Conservation (phyloP, 257 asterid genomes). For the Linaria vulgaris region DNA sequence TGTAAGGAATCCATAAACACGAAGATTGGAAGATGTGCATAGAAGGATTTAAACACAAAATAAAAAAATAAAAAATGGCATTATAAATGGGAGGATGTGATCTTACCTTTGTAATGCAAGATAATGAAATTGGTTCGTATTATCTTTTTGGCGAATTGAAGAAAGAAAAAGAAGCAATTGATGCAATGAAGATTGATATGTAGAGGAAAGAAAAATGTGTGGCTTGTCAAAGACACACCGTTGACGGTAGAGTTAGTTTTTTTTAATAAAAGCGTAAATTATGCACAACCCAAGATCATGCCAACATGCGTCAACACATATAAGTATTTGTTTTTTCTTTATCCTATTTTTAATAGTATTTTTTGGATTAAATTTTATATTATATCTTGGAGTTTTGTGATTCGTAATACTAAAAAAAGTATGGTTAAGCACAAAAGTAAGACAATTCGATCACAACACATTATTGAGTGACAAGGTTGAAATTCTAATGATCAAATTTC, state of each 20-base stretch:
- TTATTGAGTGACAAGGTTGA: no score
- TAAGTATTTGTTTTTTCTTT: no score
- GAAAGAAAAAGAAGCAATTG: conserved; percentile 23
- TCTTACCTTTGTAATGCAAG: conserved; percentile 33
- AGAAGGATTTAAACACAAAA: no score
- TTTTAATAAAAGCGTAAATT: conserved; percentile 33
- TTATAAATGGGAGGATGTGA: neutral
- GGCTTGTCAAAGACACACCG: conserved; percentile 9
- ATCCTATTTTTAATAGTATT: no score
- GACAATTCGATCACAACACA: no score
- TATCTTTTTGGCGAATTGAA: conserved; percentile 32
- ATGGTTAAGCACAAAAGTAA: no score
- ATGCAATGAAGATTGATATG: conserved; percentile 19
- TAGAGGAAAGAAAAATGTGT: conserved; percentile 17
- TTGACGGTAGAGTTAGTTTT: conserved; percentile 26
- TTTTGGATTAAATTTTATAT: no score
- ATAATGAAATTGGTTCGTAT: conserved; percentile 30
- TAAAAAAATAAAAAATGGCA: neutral
- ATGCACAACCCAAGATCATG: conserved; percentile 36
- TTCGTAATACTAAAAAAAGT: no score
- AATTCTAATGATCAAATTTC: no score
- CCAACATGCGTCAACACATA: conserved; percentile 13
- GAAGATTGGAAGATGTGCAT: no score
- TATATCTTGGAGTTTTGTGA: no score
- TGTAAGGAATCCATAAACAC: no score